A percentile compares a stretch with the other conserved stretches of the same genome.
Evolutionary conservation across 768 basidiomycete genomes (phyloP).

Genomic region (Obba rivulosa): DNA sequence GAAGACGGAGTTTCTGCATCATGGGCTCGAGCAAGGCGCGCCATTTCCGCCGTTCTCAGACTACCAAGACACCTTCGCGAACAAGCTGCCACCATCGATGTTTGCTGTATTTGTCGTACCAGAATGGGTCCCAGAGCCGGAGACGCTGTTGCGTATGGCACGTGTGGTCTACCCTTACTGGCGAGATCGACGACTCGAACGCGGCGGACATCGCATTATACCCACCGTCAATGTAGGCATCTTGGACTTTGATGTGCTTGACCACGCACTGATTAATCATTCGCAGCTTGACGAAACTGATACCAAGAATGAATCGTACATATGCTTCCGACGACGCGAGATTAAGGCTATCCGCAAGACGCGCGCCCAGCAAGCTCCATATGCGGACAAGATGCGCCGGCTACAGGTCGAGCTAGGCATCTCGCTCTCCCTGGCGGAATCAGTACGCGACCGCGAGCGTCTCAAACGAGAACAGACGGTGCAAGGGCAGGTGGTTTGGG

Average conservation of each 20-base stretch:
- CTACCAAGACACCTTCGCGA: constrained; percentile 65
- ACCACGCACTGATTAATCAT: neutral
- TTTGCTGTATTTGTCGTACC: constrained; percentile 72
- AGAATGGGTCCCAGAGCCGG: constrained; percentile 59
- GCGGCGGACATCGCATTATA: constrained; percentile 81
- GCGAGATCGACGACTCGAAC: constrained; percentile 77
- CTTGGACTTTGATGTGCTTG: neutral
- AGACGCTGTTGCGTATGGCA: constrained; percentile 61
- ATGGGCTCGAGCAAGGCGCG: constrained; percentile 67
- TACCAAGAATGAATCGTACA: constrained; percentile 86
- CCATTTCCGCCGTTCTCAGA: constrained; percentile 68
- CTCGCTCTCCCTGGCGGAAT: constrained; percentile 67
- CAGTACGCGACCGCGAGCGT: constrained; percentile 66
- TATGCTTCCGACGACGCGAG: constrained; percentile 95
- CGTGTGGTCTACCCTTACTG: constrained; percentile 82
- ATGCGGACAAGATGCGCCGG: constrained; percentile 82
- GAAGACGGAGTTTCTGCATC: constrained; percentile 84
- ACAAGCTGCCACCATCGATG: constrained; percentile 49
- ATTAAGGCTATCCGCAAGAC: constrained; percentile 94
- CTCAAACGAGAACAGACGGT: constrained; percentile 63
- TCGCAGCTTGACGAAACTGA: constrained; percentile 83
- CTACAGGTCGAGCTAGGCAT: constrained; percentile 71
- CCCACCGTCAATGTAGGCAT: constrained; percentile 76
- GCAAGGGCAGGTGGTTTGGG: constrained; percentile 67
- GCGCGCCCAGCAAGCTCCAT: constrained; percentile 82